Evolutionary conservation across 108 stramenopile species (phyloP).

Genomic region (Fragilariopsis cylindrus): DNA sequence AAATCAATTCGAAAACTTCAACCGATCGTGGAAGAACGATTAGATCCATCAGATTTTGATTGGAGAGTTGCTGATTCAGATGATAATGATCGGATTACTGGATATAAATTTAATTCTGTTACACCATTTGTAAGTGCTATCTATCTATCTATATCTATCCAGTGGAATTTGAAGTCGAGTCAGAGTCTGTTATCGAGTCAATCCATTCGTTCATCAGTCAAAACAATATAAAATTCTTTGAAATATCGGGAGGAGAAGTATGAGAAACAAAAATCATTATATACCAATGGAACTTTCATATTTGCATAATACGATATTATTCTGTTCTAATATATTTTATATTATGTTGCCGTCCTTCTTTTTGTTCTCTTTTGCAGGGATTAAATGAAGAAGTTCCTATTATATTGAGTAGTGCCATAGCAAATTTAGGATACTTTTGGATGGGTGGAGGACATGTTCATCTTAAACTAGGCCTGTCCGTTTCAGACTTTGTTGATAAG

Average conservation of each 20-base stretch:
- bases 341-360: not conserved
- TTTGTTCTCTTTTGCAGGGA: conserved; percentile 30
- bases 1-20: conserved; percentile 63
- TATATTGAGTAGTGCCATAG: conserved; percentile 55
- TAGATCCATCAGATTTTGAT: conserved; percentile 61
- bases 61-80: conserved; percentile 64
- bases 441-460: conserved; percentile 87
- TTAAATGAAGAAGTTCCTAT: conserved; percentile 67
- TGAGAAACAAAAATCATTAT: too few species aligned
- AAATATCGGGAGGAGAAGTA: too few species aligned
- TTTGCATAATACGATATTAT: too few species aligned
- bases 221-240: too few species aligned
- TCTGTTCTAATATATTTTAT: too few species aligned
- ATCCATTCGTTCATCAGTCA: too few species aligned
- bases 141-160: too few species aligned
- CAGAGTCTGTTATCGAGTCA: too few species aligned
- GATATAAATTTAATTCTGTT: conserved; percentile 76
- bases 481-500: conserved; percentile 58
- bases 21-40: conserved; percentile 46
- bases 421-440: conserved; percentile 53
- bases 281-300: too few species aligned
- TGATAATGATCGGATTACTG: conserved; percentile 72
- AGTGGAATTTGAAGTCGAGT: too few species aligned
- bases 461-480: conserved; percentile 79
- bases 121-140: conserved; percentile 55